A percentile compares a stretch with the other conserved stretches of the same genome.
phyloP scores from a whole-genome alignment of 805 yeast species.

The Kodamaea lidongshanica region DNA sequence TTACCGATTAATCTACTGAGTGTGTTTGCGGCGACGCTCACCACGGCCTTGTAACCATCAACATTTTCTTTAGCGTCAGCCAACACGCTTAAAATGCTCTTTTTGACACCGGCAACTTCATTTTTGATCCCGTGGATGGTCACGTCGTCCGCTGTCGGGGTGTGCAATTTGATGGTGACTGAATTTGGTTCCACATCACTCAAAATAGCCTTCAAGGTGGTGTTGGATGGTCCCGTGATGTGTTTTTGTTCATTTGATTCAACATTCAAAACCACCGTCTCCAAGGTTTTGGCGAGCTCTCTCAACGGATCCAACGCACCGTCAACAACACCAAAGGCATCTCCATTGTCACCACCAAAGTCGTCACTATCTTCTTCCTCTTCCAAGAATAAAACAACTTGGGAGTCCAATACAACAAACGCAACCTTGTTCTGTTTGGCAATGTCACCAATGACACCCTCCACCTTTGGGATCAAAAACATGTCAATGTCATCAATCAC shows the following conservation, averaged over 20 bases:
- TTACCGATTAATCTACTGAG: conserved; percentile 85
- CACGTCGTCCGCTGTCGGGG: conserved; percentile 45
- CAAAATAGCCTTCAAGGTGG: conserved; percentile 47
- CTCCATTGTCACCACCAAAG: conserved; percentile 48
- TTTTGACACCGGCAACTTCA: conserved; percentile 51
- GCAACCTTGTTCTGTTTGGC: conserved; percentile 45
- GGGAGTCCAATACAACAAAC: conserved; percentile 52
- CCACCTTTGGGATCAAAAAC: conserved; percentile 47
- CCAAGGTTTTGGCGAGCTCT: conserved; percentile 49
- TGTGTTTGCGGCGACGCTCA: conserved; percentile 59
- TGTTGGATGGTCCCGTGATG: conserved; percentile 54
- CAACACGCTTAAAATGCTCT: conserved; percentile 48
- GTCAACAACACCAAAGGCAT: conserved; percentile 50
- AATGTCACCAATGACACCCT: conserved; percentile 31
- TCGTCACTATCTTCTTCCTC: conserved; percentile 34
- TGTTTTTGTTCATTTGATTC: conserved; percentile 48
- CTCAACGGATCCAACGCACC: conserved; percentile 52
- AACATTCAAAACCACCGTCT: conserved; percentile 45
- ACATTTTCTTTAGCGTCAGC: conserved; percentile 50
- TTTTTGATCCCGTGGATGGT: conserved; percentile 62
- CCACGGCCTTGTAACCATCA: conserved; percentile 39
- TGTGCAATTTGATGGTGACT: conserved; percentile 44
- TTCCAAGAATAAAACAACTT: conserved; percentile 50
- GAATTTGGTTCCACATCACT: conserved; percentile 33
- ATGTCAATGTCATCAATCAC: conserved; percentile 60